These are phyloP conservation scores for Blastocystis sp. DNA, from an alignment of 352 stramenopile species.

Conservation along the genomic window DNA sequence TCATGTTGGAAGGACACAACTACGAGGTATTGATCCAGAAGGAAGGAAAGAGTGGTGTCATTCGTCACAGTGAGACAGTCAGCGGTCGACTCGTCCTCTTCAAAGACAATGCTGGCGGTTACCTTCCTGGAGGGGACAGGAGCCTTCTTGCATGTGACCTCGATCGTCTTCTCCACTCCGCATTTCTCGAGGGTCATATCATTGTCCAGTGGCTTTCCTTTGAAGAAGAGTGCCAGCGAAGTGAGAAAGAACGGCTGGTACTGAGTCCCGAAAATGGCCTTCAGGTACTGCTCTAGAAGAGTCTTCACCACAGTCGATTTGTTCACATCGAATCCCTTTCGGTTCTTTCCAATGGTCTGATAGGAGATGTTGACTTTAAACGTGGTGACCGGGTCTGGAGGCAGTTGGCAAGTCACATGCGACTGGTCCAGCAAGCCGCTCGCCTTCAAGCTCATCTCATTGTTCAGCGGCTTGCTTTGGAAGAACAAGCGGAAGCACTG, in stretches of 20 bases:
- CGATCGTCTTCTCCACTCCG: too few relatives aligned
- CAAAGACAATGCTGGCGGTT: too few relatives aligned
- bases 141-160: too few relatives aligned
- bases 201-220: neutral
- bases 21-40: too few relatives aligned
- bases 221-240: neutral
- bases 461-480: neutral
- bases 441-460: neutral
- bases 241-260: neutral
- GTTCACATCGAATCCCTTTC: neutral
- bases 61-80: too few relatives aligned
- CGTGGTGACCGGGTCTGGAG: neutral
- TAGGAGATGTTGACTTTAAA: neutral
- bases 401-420: neutral
- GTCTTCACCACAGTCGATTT: neutral
- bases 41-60: too few relatives aligned
- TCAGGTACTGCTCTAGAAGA: neutral
- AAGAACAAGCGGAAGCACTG: neutral
- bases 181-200: neutral
- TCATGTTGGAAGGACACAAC: too few relatives aligned
- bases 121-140: too few relatives aligned
- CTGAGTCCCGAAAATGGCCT: neutral
- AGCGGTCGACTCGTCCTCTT: too few relatives aligned
- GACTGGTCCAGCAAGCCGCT: neutral
- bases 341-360: neutral